Evolutionary conservation across 306 rosid genomes (phyloP), one percentile per base, ranked within the genome.

Genomic region (Trichosanthes truncata): DNA sequence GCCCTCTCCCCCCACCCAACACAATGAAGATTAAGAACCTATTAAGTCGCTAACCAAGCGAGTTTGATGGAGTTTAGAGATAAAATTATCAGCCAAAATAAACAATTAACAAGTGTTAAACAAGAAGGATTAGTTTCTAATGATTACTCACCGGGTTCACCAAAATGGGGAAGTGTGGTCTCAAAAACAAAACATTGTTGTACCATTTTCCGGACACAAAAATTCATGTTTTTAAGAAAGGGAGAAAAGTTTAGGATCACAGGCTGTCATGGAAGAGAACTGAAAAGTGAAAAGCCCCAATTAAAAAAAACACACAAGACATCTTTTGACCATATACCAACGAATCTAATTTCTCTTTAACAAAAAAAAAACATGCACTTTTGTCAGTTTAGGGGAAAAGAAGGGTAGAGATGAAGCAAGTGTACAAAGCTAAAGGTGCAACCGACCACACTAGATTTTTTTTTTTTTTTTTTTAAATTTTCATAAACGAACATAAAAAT

Each of bases 181-280:
- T 55, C n/a, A 2, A 9, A 18, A 5, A 53, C 21, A 61, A 31
- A 62, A 63, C 45, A 33, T 36, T 4, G 75, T n/a, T 43, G 76
- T 23, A 43, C 55, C 35, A 43, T 69, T 69, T 43, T 43, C 76
- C 53, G 29, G 76, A 45, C 76, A 71, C 56, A 71, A 25, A 68
- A 68, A 29, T 31, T 49, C 3, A 74, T 74, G 59, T 29, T 48
- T 38, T 4, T 31, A 15, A 49, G 26, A 48, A 29, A n/a, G 3
- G n/a, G 33, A 53, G 13, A 7, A 43, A 74, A 74, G 43, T 74
- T 14, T 74, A 74, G 9, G 60, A 49, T 74, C 78, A 82, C 88
- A 81, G 80, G 80, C 86, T 88, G 88, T 87, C 85, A 60, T 78
- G 59, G 41, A 76, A 46, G 57, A 53, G 60, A 53, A 40, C 61